A percentile compares a stretch with the other conserved stretches of the same genome.
Conservation (phyloP, 75 land plant species). For the Ceratopteris richardii region DNA sequence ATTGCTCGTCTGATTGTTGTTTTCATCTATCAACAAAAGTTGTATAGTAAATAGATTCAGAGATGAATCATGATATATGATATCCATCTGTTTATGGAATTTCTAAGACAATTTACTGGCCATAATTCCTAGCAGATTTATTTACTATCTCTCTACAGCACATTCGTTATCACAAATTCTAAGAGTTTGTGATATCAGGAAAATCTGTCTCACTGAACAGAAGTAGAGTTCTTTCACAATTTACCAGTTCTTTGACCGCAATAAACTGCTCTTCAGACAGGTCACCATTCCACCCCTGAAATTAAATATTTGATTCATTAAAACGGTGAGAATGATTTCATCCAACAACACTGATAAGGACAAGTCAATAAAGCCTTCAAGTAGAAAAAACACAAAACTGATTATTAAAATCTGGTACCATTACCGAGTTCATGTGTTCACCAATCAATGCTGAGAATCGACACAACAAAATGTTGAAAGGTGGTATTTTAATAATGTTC, state of each 20-base stretch:
- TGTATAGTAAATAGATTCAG: not conserved
- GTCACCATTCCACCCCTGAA: slow-evolving; percentile 77
- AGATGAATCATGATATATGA: too few relatives aligned
- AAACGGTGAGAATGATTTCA: too few relatives aligned
- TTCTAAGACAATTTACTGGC: too few relatives aligned
- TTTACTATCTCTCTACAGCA: not conserved
- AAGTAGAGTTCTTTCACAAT: too few relatives aligned
- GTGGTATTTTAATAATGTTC: slow-evolving; percentile 87
- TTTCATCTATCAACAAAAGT: slow-evolving; percentile 52
- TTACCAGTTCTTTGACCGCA: slow-evolving; percentile 97
- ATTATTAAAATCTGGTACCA: too few relatives aligned
- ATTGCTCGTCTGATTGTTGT: slow-evolving; percentile 78
- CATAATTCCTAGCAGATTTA: not conserved
- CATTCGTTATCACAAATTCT: not conserved
- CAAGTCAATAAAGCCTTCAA: too few relatives aligned
- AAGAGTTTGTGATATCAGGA: too few relatives aligned
- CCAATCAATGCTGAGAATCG: slow-evolving; percentile 79
- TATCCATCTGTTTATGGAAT: too few relatives aligned
- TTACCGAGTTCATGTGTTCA: slow-evolving; percentile 87
- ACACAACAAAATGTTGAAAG: slow-evolving; percentile 9
- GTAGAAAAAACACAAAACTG: too few relatives aligned
- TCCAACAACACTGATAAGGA: too few relatives aligned
- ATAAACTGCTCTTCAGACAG: slow-evolving; percentile 88
- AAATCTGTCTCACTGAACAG: too few relatives aligned
- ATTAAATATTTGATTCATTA: too few relatives aligned